Base-by-base conservation (phyloP, 2,329 filamentous ascomycete genomes). In the Teratosphaeria gauchensis region DNA sequence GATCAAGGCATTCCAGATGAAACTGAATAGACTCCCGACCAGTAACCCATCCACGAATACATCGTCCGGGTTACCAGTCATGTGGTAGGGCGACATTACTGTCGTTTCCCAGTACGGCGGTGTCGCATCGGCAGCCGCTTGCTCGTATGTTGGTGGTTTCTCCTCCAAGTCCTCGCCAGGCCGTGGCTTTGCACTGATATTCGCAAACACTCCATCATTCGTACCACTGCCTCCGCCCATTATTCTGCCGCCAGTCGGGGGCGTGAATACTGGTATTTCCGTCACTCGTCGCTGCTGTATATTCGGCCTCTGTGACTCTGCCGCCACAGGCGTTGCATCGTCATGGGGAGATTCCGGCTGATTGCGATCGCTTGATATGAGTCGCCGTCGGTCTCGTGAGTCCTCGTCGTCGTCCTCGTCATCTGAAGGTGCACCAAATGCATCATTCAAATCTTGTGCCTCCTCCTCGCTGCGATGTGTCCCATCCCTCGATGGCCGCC, bases 91-190 rank as follows among this genome's bases (percentile, higher is more conserved):
- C 0, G 92, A 92, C 56, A 99, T 83, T 64, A 99, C 96, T 0
- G 94, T 97, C 5, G 94, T 99, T 78, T 99, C 94, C 94, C 94
- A 99, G 75, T 99, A 99, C 0, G 94, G 94, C 1, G 94, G 94
- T 54, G 94, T 94, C 28, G 91, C 88, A 74, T 99, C 94, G 51
- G 92, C 92, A 2, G 94, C 94, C 16, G 94, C 94, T 84, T 97
- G 92, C 80, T 99, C 94, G 73, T 99, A 99, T 38, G 92, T 92
- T 90, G 94, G 94, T 78, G 94, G 94, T 74, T 89, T 83, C 74
- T 99, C 94, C 63, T 99, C 94, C 59, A 89, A 84, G 62, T 90
- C 88, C 61, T 89, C 87, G 31, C 85, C 87, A 51, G 85, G 80
- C 67, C 95, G 90, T 0, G 92, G 92, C 72, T 96, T 92, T 14